phyloP scores from a whole-genome alignment of 805 yeast species.

The Hanseniaspora clermontiae region DNA sequence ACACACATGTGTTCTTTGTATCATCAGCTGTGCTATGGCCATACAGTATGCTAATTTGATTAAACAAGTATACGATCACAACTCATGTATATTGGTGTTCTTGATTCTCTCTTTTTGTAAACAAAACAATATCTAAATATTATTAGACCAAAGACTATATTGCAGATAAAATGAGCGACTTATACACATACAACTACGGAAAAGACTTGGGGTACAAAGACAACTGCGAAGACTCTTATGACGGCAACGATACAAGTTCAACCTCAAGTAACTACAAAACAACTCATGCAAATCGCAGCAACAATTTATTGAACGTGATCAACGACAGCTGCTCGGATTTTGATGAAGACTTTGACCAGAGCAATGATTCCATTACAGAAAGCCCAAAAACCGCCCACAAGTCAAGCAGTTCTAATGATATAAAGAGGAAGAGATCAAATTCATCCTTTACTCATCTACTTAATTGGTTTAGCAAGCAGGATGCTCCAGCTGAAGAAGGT shows the following conservation, averaged over 20 bases:
- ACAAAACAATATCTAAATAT: no score
- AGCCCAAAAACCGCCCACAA: background rate
- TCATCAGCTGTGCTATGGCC: no score
- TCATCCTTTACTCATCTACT: background rate
- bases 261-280: background rate
- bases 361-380: no score
- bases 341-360: background rate
- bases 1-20: no score
- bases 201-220: background rate
- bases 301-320: background rate
- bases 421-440: background rate
- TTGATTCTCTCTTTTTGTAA: no score
- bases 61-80: no score
- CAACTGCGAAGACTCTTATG: background rate
- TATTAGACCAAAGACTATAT: no score
- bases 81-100: no score
- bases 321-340: background rate
- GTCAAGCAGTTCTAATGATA: background rate
- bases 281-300: background rate
- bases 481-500: background rate
- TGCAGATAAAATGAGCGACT: background rate
- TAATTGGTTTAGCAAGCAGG: background rate
- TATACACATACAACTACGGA: background rate
- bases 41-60: no score
- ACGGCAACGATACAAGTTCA: background rate